Evolutionary conservation across 345 rosid species (phyloP).

Genomic region (Melaleuca quinquenervia): DNA sequence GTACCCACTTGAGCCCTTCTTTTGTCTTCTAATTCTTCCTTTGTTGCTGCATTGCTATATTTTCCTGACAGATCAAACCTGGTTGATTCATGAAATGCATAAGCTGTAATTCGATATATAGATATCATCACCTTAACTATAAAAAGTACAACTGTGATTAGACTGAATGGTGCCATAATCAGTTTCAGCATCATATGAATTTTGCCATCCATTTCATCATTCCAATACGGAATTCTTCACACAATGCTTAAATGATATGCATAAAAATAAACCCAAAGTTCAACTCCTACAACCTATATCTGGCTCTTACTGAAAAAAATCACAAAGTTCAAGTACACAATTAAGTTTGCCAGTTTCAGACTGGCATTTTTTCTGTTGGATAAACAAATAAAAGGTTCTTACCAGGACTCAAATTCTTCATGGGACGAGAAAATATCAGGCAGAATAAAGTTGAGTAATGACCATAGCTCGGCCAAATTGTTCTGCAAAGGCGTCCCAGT

Average conservation of each 20-base stretch:
- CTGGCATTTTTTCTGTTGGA: neutral
- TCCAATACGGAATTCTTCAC: neutral
- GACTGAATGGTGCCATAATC: neutral
- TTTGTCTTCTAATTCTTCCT: constrained; percentile 75
- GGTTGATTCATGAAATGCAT: neutral
- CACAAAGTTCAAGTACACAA: neutral
- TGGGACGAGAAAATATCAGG: constrained; percentile 91
- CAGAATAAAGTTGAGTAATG: constrained; percentile 84
- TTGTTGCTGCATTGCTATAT: constrained; percentile 24
- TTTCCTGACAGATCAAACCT: constrained; percentile 93
- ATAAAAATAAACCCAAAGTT: neutral
- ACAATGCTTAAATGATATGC: neutral
- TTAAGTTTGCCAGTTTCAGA: neutral
- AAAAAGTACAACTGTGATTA: neutral
- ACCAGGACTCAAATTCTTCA: constrained; percentile 98
- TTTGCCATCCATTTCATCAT: neutral
- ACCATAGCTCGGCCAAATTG: constrained; percentile 94
- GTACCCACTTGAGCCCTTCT: constrained; percentile 58
- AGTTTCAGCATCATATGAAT: neutral
- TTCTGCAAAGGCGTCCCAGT: constrained; percentile 98
- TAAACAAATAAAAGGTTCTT: neutral
- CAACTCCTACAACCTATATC: neutral
- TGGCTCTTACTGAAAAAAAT: neutral
- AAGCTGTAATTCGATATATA: neutral
- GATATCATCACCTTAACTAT: neutral